phyloP scores from a whole-genome alignment of 2,329 filamentous ascomycete species.

The Fusarium sp. region DNA sequence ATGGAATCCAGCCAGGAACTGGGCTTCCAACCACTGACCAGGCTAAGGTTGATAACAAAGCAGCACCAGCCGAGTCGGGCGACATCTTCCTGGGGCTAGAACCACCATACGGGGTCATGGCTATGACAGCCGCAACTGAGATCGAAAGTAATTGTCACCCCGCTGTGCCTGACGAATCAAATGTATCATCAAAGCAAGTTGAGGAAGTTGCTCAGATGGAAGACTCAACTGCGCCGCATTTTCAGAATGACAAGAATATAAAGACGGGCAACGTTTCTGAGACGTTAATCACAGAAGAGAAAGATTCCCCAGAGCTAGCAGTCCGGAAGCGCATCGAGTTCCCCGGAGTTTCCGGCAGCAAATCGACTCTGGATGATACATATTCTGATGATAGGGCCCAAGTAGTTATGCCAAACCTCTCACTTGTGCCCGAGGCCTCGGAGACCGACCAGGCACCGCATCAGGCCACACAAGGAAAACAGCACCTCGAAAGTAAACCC shows the following conservation, averaged over 20 bases:
- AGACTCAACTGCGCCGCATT: conserved; percentile 7
- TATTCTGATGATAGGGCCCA: not conserved
- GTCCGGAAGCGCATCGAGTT: not conserved
- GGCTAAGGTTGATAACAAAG: not conserved
- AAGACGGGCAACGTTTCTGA: conserved; percentile 30
- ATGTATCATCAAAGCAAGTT: not conserved
- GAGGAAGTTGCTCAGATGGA: conserved; percentile 12
- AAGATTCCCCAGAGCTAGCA: not conserved
- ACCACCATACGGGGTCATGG: not conserved
- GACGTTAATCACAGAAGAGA: not conserved
- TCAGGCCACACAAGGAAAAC: not conserved
- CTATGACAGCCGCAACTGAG: not conserved
- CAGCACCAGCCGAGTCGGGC: not conserved
- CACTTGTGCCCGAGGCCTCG: not conserved
- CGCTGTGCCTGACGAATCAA: not conserved
- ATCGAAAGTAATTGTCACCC: not conserved
- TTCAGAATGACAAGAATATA: conserved; percentile 31
- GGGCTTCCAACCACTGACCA: not conserved
- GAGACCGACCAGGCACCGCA: not conserved
- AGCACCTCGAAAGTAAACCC: not conserved
- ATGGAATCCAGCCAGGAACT: not conserved
- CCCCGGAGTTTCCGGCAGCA: not conserved
- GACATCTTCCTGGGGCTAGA: not conserved
- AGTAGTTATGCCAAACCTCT: not conserved
- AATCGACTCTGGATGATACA: not conserved